phyloP scores from a whole-genome alignment of 1,284 basidiomycete genomes.

The Flammula alnicola region DNA sequence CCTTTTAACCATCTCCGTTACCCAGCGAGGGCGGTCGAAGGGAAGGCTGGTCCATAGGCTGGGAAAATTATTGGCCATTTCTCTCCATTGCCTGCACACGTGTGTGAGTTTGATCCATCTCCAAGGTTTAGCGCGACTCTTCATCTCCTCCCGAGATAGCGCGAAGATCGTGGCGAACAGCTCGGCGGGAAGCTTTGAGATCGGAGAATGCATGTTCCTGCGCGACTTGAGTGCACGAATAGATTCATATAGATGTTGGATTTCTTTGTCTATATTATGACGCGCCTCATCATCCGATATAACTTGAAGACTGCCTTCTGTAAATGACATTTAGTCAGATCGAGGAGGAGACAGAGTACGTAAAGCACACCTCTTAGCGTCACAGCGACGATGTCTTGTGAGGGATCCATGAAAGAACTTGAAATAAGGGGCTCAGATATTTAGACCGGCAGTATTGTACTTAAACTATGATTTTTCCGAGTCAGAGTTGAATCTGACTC shows the following conservation, averaged over 20 bases:
- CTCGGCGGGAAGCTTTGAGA: conserved; percentile 34
- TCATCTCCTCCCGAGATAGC: neutral
- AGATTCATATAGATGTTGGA: conserved; percentile 14
- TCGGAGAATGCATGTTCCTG: conserved; percentile 16
- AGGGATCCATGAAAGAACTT: too few relatives aligned
- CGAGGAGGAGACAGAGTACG: too few relatives aligned
- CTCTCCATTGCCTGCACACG: conserved; percentile 15
- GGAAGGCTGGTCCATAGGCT: conserved; percentile 17
- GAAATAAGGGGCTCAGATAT: too few relatives aligned
- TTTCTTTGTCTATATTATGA: conserved; percentile 20
- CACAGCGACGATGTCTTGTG: too few relatives aligned
- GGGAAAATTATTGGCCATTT: conserved; percentile 13
- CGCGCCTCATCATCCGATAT: conserved; percentile 13
- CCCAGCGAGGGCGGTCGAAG: conserved; percentile 25
- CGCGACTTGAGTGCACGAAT: conserved; percentile 17
- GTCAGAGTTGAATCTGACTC: too few relatives aligned
- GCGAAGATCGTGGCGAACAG: conserved; percentile 26
- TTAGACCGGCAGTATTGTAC: too few relatives aligned
- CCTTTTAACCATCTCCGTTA: conserved; percentile 30
- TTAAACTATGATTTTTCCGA: too few relatives aligned
- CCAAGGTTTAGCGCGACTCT: too few relatives aligned
- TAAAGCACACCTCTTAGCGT: too few relatives aligned
- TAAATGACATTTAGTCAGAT: too few relatives aligned
- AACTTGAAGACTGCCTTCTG: too few relatives aligned
- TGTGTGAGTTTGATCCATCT: conserved; percentile 15